A percentile compares a stretch with the other conserved stretches of the same genome.
Conservation (phyloP, 768 basidiomycete species). For the Mycena albidolilacea region DNA sequence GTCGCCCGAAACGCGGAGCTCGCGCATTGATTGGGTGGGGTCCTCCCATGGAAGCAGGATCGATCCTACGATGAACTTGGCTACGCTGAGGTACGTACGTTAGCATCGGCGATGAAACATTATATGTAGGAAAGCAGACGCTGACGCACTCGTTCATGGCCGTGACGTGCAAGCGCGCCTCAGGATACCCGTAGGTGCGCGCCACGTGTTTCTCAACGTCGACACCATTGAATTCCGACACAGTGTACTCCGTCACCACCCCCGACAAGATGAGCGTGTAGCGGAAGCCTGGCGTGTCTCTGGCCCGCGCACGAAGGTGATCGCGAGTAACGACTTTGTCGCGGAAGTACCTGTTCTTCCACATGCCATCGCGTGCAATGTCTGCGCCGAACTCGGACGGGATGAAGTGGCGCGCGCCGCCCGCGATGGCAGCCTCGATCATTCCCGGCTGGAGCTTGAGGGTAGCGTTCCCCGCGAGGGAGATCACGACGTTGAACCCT, state of each 20-base stretch:
- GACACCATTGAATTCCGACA: constrained; percentile 12
- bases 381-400: constrained; percentile 25
- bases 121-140: not conserved
- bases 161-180: constrained; percentile 14
- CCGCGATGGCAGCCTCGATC: constrained; percentile 29
- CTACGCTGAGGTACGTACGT: not conserved
- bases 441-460: constrained; percentile 26
- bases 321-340: constrained; percentile 26
- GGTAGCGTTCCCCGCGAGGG: constrained; percentile 9
- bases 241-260: constrained; percentile 6
- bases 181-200: constrained; percentile 17
- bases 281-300: not conserved
- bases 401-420: constrained; percentile 22
- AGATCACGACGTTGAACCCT: constrained; percentile 20
- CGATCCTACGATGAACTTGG: constrained; percentile 2
- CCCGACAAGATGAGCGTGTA: constrained; percentile 20
- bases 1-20: constrained; percentile 24
- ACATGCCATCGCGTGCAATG: not conserved
- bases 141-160: constrained; percentile 20
- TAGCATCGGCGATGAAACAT: too few species aligned
- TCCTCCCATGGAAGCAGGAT: constrained; percentile 8
- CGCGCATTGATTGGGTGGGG: constrained; percentile 9
- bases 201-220: constrained; percentile 18
- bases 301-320: constrained; percentile 10
- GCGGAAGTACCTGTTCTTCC: constrained; percentile 28